These are phyloP conservation scores for Hypholoma fasciculare DNA, from an alignment of 768 basidiomycete species.

Conservation along the genomic window DNA sequence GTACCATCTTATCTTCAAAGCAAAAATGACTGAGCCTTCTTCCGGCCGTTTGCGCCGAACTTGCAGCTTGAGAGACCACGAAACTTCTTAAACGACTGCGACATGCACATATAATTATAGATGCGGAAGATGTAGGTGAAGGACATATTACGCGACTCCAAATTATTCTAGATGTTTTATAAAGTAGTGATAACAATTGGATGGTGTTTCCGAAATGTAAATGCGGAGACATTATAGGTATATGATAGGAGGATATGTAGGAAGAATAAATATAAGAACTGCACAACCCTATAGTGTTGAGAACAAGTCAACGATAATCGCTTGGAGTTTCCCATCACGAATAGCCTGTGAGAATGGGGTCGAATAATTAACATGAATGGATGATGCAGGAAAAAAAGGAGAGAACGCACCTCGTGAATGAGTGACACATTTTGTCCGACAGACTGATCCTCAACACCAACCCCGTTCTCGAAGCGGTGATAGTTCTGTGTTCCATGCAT, in stretches of 20 bases:
- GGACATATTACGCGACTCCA: too few species aligned
- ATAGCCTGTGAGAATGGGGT: constrained; percentile 35
- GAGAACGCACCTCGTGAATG: constrained; percentile 69
- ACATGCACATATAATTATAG: too few species aligned
- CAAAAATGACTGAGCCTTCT: too few species aligned
- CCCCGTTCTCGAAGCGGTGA: constrained; percentile 56
- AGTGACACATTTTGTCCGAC: constrained; percentile 70
- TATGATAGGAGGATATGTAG: background rate
- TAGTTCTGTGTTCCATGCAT: constrained; percentile 84
- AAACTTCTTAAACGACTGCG: too few species aligned
- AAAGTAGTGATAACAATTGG: too few species aligned
- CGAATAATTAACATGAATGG: background rate
- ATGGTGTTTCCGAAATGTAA: too few species aligned
- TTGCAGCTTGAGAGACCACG: too few species aligned
- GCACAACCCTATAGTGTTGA: constrained; percentile 18
- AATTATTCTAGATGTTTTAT: too few species aligned
- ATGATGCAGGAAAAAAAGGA: constrained; percentile 1
- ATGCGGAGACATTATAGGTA: too few species aligned
- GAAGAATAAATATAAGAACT: background rate
- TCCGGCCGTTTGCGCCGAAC: too few species aligned
- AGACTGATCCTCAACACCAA: constrained; percentile 66
- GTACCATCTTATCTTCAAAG: too few species aligned
- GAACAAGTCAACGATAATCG: constrained; percentile 43
- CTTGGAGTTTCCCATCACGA: constrained; percentile 52
- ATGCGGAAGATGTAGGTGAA: too few species aligned